Conservation (phyloP, 495 filamentous ascomycete species). For the Talaromyces proteolyticus region DNA sequence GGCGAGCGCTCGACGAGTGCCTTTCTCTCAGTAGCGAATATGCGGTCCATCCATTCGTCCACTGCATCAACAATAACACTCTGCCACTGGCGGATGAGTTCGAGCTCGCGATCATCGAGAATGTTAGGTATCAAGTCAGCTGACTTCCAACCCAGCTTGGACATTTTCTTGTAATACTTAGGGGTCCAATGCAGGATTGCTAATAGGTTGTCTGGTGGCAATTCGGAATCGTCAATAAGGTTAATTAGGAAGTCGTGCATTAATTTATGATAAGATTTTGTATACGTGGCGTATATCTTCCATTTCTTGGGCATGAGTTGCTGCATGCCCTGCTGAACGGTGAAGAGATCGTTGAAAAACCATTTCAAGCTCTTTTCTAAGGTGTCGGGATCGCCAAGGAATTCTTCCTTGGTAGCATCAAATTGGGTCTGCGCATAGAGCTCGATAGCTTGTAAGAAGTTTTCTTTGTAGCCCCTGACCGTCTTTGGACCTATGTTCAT, state of each 20-base stretch:
- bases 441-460: conserved; percentile 77
- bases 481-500: conserved; percentile 88
- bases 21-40: conserved; percentile 70
- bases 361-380: conserved; percentile 83
- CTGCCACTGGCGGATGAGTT: conserved; percentile 89
- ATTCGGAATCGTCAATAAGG: conserved; percentile 73
- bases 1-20: conserved; percentile 72
- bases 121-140: conserved; percentile 73
- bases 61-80: conserved; percentile 90
- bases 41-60: conserved; percentile 95
- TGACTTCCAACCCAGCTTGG: conserved; percentile 71
- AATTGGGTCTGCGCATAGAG: conserved; percentile 69
- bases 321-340: conserved; percentile 85
- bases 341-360: conserved; percentile 96
- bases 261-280: conserved; percentile 79
- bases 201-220: conserved; percentile 72
- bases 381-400: conserved; percentile 73
- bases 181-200: conserved; percentile 91
- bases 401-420: conserved; percentile 63
- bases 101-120: conserved; percentile 79
- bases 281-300: conserved; percentile 90
- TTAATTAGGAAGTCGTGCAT: conserved; percentile 91
- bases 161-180: conserved; percentile 95
- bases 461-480: conserved; percentile 93
- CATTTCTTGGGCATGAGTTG: conserved; percentile 92